Base-by-base conservation (phyloP, 176 grass and related monocot species). In the Calamus simplicifolius region DNA sequence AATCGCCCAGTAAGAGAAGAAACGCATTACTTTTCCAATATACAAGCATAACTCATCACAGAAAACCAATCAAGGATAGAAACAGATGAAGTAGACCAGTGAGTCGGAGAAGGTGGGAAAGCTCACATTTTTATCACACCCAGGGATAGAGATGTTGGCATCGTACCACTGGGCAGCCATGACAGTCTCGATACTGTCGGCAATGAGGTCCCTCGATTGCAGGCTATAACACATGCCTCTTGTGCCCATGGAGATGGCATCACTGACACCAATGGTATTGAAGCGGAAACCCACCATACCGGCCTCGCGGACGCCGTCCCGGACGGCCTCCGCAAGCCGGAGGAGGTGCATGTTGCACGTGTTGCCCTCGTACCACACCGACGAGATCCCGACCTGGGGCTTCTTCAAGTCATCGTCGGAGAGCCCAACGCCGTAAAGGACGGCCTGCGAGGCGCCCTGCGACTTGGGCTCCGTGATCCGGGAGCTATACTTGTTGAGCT, bases 311-410 rank as follows among this genome's bases (percentile, higher is more conserved):
- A 96, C 81, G 25, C 91, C 91, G 14, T 90, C 91, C 5, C 80
- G 67, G 5, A 72, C 91, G 56, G 86, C 86, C 83, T 87, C 91
- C 53, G 86, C 83, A 27, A 96, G 91, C 19, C 43, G 69, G 54
- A 96, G 83, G 49, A 96, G 78, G 74, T 96, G 91, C 91, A 96
- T 96, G 77, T 96, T 96, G 65, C 91, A 96, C 57, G 91, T 96
- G 80, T 96, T 96, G 1, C 91, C 91, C 63, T 96, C 91, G 54
- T 96, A 96, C 91, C 91, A 96, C 13, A 96, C 91, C 17, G 91
- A 96, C 50, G 91, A 96, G 52, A 96, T 75, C 18, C 91, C 91
- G 14, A 96, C 82, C 73, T 96, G 91, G 59, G 91, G 91, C 64
- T 96, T 96, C 35, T 57, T 50, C 73, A 96, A 70, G 72, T 96